Base-by-base conservation (phyloP, 2,329 filamentous ascomycete genomes). In the Monosporascus sp. region DNA sequence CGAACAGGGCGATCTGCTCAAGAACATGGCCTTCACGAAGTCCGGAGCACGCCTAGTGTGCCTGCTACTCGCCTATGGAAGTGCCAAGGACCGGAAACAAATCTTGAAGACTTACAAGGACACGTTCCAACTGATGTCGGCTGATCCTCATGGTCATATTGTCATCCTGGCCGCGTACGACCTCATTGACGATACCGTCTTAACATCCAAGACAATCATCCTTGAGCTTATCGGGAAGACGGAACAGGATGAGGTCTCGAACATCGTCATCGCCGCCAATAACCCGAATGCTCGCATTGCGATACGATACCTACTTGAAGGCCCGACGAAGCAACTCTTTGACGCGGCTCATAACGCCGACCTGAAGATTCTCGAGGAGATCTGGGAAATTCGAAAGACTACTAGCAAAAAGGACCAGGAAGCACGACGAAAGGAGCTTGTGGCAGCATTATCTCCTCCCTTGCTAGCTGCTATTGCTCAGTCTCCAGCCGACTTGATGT, bases 1-100 rank as follows among this genome's bases (percentile, higher is more conserved):
- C 61, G 90, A 96, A 66, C 87, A 88, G 54, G 91, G 91, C 48
- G 92, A 97, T 69, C 73, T 97, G 57, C 80, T 94, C 59, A 96
- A 96, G 78, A 97, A 97, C 70, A 82, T 99, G 76, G 92, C 92
- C 7, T 99, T 99, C 73, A 99, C 94, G 44, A 88, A 87, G 69
- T 91, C 90, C 8, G 94, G 94, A 6, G 85, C 91, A 46, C 83
- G 89, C 37, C 79, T 99, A 14, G 87, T 91, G 52, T 93, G 86
- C 66, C 78, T 96, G 44, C 82, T 90, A 41, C 76, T 99, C 40
- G 92, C 94, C 9, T 81, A 96, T 65, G 91, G 91, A 53, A 86
- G 79, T 51, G 91, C 94, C 59, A 99, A 99, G 75, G 93, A 97
- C 72, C 86, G 94, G 63, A 96, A 96, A 73, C 80, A 88, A 55